phyloP scores from a whole-genome alignment of 371 early-diverging fungal species.

The Circinella umbellata region DNA sequence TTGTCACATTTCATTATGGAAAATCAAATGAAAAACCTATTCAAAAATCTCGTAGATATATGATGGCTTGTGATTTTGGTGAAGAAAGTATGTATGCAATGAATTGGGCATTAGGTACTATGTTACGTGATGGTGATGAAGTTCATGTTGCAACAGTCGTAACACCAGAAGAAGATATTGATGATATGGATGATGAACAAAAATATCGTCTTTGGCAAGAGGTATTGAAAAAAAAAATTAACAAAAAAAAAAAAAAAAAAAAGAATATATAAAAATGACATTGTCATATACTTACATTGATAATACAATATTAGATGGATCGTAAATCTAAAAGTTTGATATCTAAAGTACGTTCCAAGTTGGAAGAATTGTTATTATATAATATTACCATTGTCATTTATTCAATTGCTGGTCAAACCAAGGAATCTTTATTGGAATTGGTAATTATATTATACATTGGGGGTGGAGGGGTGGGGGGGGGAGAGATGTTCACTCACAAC shows the following conservation, averaged over 20 bases:
- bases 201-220: conserved; percentile 44
- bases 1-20: conserved; percentile 47
- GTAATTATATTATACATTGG: conserved; percentile 26
- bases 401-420: conserved; percentile 58
- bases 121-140: conserved; percentile 58
- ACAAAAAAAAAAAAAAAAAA: too few species aligned
- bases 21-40: conserved; percentile 19
- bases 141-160: conserved; percentile 60
- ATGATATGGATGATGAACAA: conserved; percentile 41
- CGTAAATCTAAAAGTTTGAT: conserved; percentile 52
- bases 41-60: conserved; percentile 32
- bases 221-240: too few species aligned
- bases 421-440: conserved; percentile 56
- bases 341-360: conserved; percentile 39
- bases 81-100: conserved; percentile 52
- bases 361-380: conserved; percentile 47
- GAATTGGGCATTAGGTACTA: conserved; percentile 55
- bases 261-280: too few species aligned
- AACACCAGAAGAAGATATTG: conserved; percentile 45
- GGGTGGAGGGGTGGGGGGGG: too few species aligned
- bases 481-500: too few species aligned
- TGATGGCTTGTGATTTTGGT: conserved; percentile 53
- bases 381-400: conserved; percentile 60
- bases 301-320: conserved; percentile 25
- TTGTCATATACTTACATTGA: too few species aligned